phyloP scores from a whole-genome alignment of 2,329 filamentous ascomycete genomes.

The Exophiala bonariae region DNA sequence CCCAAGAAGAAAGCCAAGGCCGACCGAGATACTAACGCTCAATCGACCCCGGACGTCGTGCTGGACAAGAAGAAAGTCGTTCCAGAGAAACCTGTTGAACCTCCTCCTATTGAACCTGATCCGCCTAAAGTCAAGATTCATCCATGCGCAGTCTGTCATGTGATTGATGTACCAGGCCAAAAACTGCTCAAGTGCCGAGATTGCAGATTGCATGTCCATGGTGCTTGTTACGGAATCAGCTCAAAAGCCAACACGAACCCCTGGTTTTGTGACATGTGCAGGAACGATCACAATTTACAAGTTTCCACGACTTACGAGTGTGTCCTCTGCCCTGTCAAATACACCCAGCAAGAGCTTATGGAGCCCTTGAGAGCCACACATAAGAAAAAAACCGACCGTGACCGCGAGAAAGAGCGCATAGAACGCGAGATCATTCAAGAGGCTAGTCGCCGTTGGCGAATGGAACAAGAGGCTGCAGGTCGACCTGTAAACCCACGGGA shows the following conservation, averaged over 20 bases:
- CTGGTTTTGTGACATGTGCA: constrained; percentile 95
- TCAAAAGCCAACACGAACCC: constrained; percentile 63
- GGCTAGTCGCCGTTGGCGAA: constrained; percentile 77
- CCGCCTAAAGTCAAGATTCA: constrained; percentile 75
- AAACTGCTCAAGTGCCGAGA: constrained; percentile 78
- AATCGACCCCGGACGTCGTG: constrained; percentile 44
- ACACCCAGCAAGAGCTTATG: constrained; percentile 79
- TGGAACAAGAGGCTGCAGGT: constrained; percentile 79
- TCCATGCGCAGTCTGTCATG: constrained; percentile 81
- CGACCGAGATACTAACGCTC: constrained; percentile 51
- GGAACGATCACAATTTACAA: constrained; percentile 87
- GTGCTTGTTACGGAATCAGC: constrained; percentile 82
- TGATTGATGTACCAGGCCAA: constrained; percentile 70
- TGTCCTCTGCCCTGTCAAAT: constrained; percentile 81
- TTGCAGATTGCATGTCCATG: constrained; percentile 88
- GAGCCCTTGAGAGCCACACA: constrained; percentile 75
- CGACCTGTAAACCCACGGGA: constrained; percentile 83
- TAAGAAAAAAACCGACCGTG: constrained; percentile 90
- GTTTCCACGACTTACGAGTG: constrained; percentile 96
- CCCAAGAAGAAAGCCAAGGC: constrained; percentile 63
- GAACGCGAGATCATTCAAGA: constrained; percentile 82
- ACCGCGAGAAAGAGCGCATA: constrained; percentile 80
- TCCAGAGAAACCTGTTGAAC: constrained; percentile 55
- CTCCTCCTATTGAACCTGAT: constrained; percentile 69
- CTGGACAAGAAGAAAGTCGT: constrained; percentile 64